Conservation (phyloP, 2,329 filamentous ascomycete genomes). For the Didymellaceae sp. region DNA sequence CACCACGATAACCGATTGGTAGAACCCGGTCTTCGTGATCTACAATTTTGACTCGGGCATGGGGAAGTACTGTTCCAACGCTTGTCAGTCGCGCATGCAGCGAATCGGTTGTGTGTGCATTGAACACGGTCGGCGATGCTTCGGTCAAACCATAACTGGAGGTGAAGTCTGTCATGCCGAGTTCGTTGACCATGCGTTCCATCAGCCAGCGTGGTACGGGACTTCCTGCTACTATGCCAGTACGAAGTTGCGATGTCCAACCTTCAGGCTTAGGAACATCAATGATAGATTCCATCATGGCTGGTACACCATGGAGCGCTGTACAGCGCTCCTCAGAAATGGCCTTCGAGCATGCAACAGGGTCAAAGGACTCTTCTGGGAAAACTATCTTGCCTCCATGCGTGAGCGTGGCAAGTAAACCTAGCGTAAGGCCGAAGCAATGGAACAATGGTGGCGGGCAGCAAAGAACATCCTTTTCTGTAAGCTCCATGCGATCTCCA, state of each 20-base stretch:
- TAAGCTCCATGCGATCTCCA: constrained; percentile 75
- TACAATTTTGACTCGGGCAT: constrained; percentile 76
- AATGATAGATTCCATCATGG: constrained; percentile 78
- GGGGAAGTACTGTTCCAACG: constrained; percentile 78
- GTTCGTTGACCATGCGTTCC: constrained; percentile 71
- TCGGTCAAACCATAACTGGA: constrained; percentile 70
- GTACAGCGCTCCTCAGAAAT: constrained; percentile 64
- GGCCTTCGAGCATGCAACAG: constrained; percentile 68
- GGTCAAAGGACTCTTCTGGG: constrained; percentile 74
- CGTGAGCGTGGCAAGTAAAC: constrained; percentile 73
- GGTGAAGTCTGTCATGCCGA: constrained; percentile 77
- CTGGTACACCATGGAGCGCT: constrained; percentile 79
- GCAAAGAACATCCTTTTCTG: constrained; percentile 70
- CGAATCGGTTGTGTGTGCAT: constrained; percentile 75
- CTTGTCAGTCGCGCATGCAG: constrained; percentile 71
- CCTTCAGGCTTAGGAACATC: constrained; percentile 54
- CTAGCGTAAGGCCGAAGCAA: constrained; percentile 82
- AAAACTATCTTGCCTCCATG: constrained; percentile 80
- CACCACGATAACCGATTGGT: constrained; percentile 71
- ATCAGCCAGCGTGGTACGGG: constrained; percentile 78
- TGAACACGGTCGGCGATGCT: constrained; percentile 81
- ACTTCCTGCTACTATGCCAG: constrained; percentile 79
- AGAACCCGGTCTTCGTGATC: constrained; percentile 70
- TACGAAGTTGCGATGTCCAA: constrained; percentile 62
- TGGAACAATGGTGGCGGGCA: constrained; percentile 86